Conservation (phyloP, 306 rosid species). For the Fragaria vesca region DNA sequence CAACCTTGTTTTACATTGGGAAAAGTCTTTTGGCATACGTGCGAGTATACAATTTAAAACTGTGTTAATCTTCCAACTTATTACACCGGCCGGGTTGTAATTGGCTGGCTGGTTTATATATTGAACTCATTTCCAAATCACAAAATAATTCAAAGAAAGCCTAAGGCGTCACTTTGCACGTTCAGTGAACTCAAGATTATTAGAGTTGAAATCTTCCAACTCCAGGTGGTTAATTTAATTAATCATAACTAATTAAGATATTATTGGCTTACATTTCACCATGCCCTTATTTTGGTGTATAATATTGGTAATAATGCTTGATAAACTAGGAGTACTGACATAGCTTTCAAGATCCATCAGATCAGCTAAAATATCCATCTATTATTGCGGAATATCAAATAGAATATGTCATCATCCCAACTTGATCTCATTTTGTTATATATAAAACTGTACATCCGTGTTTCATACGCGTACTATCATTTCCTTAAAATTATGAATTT, state of each 20-base stretch:
- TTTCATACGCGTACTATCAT: not conserved
- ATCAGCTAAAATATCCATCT: not conserved
- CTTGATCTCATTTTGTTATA: not conserved
- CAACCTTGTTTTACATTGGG: too few relatives aligned
- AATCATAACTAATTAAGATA: too few relatives aligned
- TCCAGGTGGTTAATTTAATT: too few relatives aligned
- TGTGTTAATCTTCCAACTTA: too few relatives aligned
- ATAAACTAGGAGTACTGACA: not conserved
- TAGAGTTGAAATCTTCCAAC: too few relatives aligned
- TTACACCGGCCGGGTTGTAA: too few relatives aligned
- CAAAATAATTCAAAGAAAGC: not conserved
- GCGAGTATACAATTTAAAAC: not conserved
- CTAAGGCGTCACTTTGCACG: not conserved
- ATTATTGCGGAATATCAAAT: not conserved
- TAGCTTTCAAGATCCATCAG: not conserved
- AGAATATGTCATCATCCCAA: not conserved
- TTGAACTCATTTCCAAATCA: not conserved
- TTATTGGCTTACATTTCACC: too few relatives aligned
- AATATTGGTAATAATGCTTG: constrained; percentile 5
- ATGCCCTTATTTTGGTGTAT: too few relatives aligned
- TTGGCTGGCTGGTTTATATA: too few relatives aligned
- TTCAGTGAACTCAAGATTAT: not conserved
- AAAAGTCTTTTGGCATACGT: too few relatives aligned
- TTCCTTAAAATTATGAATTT: not conserved
- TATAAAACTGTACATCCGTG: not conserved